Base-by-base conservation (phyloP, 164 flowering plant genomes). In the Magnolia changhungtana region DNA sequence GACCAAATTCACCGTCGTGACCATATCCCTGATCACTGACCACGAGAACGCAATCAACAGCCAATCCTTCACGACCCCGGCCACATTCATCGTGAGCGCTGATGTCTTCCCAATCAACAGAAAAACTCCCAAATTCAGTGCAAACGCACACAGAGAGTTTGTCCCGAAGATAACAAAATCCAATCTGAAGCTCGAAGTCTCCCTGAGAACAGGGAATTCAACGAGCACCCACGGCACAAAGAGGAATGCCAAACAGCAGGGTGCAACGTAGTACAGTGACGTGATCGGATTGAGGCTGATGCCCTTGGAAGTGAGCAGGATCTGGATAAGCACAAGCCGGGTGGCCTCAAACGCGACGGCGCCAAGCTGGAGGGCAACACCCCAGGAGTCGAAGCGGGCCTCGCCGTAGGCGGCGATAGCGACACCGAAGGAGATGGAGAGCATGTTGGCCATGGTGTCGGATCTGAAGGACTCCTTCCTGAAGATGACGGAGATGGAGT, bases 41-140 rank as follows among this genome's bases (percentile, higher is more conserved):
- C 88, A 86, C 16, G 88, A 86, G 63, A 85, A 85, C 1, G 83
- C 88, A 66, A 85, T 85, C 79, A 85, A 78, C 45, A 85, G 68
- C 88, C 88, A 86, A 73, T 86, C 88, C 78, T 86, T 86, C 5
- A 86, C 88, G 4, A 86, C 87, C 19, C 88, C 88, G 8, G 87
- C 88, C 11, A 86, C 87, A 69, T 86, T 86, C 89, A 86, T 86
- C 4, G 87, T 84, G 19, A 84, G 51, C 4, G 86, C 89, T 2
- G 87, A 84, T 0, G 87, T 84, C 84, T 86, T 86, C 21, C 87
- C 87, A 10, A 86, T 82, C 11, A 84, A 73, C 67, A 84, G 70
- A 66, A 86, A 84, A 68, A 86, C 87, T 1, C 86, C 87, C 27
- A 84, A 76, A 77, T 84, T 86, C 74, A 86, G 75, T 0, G 83